These are phyloP conservation scores for Oenanthe sinensis DNA, from an alignment of 129 eudicot genomes.

Conservation along the genomic window DNA sequence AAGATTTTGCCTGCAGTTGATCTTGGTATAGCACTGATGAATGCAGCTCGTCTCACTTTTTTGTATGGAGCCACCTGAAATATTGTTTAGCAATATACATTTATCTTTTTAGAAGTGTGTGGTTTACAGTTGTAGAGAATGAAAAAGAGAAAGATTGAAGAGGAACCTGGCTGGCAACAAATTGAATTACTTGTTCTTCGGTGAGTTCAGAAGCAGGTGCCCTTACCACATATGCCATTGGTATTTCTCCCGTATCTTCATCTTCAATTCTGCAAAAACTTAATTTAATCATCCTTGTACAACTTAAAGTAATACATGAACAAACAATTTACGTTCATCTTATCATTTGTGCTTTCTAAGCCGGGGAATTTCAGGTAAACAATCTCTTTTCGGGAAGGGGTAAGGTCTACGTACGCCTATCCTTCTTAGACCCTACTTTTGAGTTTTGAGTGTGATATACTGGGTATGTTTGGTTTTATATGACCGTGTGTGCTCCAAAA, in stretches of 20 bases:
- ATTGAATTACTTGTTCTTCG: constrained; percentile 63
- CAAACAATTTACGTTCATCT: not conserved
- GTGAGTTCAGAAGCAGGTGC: constrained; percentile 45
- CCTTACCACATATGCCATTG: constrained; percentile 69
- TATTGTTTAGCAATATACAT: not conserved
- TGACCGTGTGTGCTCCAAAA: not conserved
- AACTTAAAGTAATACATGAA: not conserved
- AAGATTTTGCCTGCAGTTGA: constrained; percentile 80
- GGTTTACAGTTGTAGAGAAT: constrained; percentile 13
- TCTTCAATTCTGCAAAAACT: constrained; percentile 52
- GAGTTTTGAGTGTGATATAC: too few relatives aligned
- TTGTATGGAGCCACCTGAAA: constrained; percentile 79
- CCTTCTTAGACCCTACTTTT: not conserved
- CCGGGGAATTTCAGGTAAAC: not conserved
- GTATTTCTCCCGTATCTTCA: constrained; percentile 81
- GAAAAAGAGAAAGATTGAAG: constrained; percentile 7
- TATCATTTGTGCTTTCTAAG: not conserved
- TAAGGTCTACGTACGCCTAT: not conserved
- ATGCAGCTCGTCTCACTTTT: constrained; percentile 60
- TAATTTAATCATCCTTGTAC: not conserved
- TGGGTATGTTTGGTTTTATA: not conserved
- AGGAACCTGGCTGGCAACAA: constrained; percentile 62
- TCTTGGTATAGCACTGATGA: constrained; percentile 61
- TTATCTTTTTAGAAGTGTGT: not conserved
- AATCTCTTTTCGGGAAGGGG: not conserved